These are phyloP conservation scores for Suillus lakei DNA, from an alignment of 768 basidiomycete genomes.

Conservation along the genomic window DNA sequence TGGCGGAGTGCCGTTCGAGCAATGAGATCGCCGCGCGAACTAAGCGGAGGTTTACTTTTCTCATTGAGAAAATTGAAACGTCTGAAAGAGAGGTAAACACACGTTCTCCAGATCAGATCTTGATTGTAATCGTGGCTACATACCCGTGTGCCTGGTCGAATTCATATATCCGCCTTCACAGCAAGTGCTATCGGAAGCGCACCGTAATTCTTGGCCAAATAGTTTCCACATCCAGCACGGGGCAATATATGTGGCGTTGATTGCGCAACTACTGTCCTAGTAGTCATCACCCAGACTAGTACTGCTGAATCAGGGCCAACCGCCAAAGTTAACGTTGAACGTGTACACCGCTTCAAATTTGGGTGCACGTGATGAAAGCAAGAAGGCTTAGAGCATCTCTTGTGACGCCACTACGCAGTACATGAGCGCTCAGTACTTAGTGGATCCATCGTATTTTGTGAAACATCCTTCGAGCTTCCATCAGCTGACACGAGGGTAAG, in stretches of 20 bases:
- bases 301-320: background rate
- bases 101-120: conserved; percentile 37
- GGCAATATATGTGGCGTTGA: conserved; percentile 8
- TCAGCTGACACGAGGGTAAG: background rate
- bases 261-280: conserved; percentile 1
- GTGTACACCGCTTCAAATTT: background rate
- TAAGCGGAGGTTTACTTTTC: conserved; percentile 37
- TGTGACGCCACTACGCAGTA: background rate
- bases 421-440: too few species aligned
- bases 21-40: conserved; percentile 38
- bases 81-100: conserved; percentile 36
- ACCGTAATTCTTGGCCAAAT: conserved; percentile 10
- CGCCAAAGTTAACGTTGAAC: background rate
- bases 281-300: conserved; percentile 15
- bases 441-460: background rate
- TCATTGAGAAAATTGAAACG: conserved; percentile 42
- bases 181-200: conserved; percentile 28
- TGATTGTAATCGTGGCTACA: conserved; percentile 35
- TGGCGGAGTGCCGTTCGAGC: conserved; percentile 38
- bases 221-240: conserved; percentile 13
- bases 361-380: background rate
- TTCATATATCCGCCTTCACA: conserved; percentile 42
- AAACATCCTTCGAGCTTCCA: background rate
- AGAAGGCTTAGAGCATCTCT: background rate
- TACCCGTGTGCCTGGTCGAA: conserved; percentile 36